These are phyloP conservation scores for Melanogaster broomeanus DNA, from an alignment of 768 basidiomycete species.

Conservation along the genomic window DNA sequence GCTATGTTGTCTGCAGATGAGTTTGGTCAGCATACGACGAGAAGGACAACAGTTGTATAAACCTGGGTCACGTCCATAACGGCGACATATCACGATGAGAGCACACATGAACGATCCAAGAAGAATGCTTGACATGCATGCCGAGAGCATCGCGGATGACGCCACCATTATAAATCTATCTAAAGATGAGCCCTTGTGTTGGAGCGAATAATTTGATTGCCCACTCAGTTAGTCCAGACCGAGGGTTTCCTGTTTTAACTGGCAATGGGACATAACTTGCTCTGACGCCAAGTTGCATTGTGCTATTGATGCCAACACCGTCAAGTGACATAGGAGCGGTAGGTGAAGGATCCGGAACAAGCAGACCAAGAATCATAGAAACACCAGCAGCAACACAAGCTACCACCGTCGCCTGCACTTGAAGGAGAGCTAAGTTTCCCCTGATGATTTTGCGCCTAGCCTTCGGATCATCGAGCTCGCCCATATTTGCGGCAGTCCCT, in stretches of 20 bases:
- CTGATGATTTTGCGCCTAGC: constrained; percentile 65
- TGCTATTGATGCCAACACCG: constrained; percentile 10
- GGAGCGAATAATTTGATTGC: constrained; percentile 4
- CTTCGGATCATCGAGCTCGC: constrained; percentile 76
- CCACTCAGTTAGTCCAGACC: constrained; percentile 44
- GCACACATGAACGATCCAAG: constrained; percentile 93
- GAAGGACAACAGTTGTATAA: constrained; percentile 13
- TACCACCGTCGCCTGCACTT: constrained; percentile 91
- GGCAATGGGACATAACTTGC: constrained; percentile 26
- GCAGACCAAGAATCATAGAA: constrained; percentile 68
- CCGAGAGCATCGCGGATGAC: constrained; percentile 77
- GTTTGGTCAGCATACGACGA: neutral
- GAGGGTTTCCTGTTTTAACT: constrained; percentile 28
- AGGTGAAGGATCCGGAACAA: constrained; percentile 44
- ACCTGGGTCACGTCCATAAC: constrained; percentile 84
- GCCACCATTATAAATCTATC: constrained; percentile 75
- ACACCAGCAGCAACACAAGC: constrained; percentile 84
- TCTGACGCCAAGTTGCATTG: constrained; percentile 10
- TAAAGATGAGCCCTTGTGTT: constrained; percentile 4
- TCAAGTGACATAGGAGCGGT: constrained; percentile 6
- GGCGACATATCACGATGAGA: constrained; percentile 77
- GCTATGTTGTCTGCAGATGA: constrained; percentile 84
- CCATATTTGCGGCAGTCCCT: constrained; percentile 93
- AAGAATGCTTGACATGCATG: constrained; percentile 72
- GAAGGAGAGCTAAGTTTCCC: constrained; percentile 84